Base-by-base conservation (phyloP, 345 rosid species). In the Pistacia atlantica region DNA sequence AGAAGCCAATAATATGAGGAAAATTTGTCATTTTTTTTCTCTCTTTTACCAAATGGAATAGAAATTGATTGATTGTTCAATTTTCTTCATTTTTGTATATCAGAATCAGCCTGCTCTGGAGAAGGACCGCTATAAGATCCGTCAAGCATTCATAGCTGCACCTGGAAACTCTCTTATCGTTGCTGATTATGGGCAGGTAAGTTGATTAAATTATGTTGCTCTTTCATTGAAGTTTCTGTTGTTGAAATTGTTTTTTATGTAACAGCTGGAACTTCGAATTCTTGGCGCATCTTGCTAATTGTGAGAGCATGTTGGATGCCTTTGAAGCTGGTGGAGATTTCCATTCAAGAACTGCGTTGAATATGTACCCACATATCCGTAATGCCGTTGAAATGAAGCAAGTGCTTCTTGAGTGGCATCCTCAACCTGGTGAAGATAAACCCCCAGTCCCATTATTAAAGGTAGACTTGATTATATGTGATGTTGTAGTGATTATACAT, bases 61-160 rank as follows among this genome's bases (percentile, higher is more conserved):
- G 38, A 42, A 22, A 51, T 16, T 75, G n/a, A 20, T 75, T 54
- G 13, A 63, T 38, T 57, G 18, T 56, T 68, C n/a, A 38, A 68
- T 4, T 9, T 64, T 55, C 38, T 52, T 65, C 49, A 1, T 61
- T 79, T 73, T 37, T 35, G 48, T 61, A 72, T 63, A 78, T 55
- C 89, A 96, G 99, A 96, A 96, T 78, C 99, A 96, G 74, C 99
- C 99, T 78, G 98, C 99, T 54, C 81, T 93, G 87, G 99, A 96
- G 89, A 96, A 96, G 86, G 99, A 96, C 77, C 89, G 99, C 65
- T 96, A 96, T 82, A 96, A 96, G 88, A 96, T 96, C 73, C 97
- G 98, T 67, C 92, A 92, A 82, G 97, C 99, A 79, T 96, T 96
- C 80, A 77, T 93, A 75, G 97, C 99, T 74, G 86, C 91, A 72